Conservation (phyloP, 2,329 filamentous ascomycete species). For the Herpotrichia juniperi region DNA sequence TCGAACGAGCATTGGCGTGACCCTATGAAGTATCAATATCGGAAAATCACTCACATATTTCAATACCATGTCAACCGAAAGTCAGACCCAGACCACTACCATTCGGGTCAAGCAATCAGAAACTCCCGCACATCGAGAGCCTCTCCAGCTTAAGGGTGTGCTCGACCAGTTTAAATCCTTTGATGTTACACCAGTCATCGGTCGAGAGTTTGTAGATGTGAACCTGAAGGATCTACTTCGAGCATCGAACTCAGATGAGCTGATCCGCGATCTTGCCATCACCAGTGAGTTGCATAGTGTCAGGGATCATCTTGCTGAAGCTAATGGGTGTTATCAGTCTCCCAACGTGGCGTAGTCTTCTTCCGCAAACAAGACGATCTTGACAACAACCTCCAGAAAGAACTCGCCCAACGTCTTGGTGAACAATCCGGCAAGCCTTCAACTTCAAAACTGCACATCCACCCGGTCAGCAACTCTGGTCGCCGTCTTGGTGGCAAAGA, state of each 20-base stretch:
- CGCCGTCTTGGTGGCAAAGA: constrained; percentile 47
- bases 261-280: constrained; percentile 67
- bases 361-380: constrained; percentile 60
- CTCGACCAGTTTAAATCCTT: constrained; percentile 61
- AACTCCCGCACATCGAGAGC: constrained; percentile 9
- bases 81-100: constrained; percentile 7
- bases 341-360: constrained; percentile 61
- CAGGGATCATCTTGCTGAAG: not conserved
- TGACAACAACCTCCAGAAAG: constrained; percentile 60
- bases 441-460: constrained; percentile 65
- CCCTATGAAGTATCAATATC: too few relatives aligned
- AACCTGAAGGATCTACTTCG: constrained; percentile 69
- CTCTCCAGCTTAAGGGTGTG: constrained; percentile 54
- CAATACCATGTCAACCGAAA: constrained; percentile 19
- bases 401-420: constrained; percentile 61
- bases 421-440: constrained; percentile 63
- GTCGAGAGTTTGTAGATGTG: constrained; percentile 63
- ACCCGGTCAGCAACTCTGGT: constrained; percentile 61
- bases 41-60: not conserved
- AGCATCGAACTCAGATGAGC: constrained; percentile 67
- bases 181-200: constrained; percentile 68
- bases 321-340: constrained; percentile 41
- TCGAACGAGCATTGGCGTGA: not conserved
- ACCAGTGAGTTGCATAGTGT: constrained; percentile 28
- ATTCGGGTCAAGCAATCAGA: not conserved